Percentiles rank a stretch among this genome's conserved stretches.
Evolutionary conservation across 2,329 filamentous ascomycete genomes (phyloP).

Genomic region (Ophioceras dolichostomum): DNA sequence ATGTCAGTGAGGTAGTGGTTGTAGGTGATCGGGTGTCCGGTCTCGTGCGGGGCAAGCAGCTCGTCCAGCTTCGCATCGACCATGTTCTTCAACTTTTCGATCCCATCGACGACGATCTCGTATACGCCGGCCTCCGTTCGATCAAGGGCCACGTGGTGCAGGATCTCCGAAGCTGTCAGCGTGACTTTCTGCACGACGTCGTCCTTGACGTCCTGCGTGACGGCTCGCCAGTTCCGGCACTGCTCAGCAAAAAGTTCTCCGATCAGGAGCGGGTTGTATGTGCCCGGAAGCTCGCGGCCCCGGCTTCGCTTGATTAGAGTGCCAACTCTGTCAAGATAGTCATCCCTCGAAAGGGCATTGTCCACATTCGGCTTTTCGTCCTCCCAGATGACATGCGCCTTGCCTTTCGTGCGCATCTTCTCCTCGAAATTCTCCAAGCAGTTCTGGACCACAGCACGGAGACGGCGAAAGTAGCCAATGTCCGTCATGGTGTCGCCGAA

Average conservation of each 20-base stretch:
- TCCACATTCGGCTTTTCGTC: background rate
- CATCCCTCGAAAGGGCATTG: conserved; percentile 5
- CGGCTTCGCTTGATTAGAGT: conserved; percentile 13
- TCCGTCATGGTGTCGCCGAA: conserved; percentile 8
- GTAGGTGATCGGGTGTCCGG: conserved; percentile 25
- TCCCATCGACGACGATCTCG: conserved; percentile 9
- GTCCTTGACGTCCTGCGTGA: conserved; percentile 8
- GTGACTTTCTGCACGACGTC: conserved; percentile 10
- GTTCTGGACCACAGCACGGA: conserved; percentile 42
- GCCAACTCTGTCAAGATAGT: conserved; percentile 13
- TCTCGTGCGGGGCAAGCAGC: conserved; percentile 13
- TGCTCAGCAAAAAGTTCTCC: conserved; percentile 19
- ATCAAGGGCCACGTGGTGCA: conserved; percentile 10
- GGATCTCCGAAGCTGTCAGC: conserved; percentile 6
- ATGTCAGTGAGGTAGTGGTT: conserved; percentile 22
- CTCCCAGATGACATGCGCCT: conserved; percentile 20
- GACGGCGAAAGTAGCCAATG: conserved; percentile 24
- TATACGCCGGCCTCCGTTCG: conserved; percentile 9
- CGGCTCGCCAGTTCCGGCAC: conserved; percentile 15
- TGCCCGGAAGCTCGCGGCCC: conserved; percentile 22
- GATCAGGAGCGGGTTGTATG: conserved; percentile 21
- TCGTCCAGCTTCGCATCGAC: conserved; percentile 14
- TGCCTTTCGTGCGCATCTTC: conserved; percentile 27
- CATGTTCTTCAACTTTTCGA: conserved; percentile 9
- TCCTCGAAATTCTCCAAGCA: conserved; percentile 32